Evolutionary conservation across 1,284 basidiomycete genomes (phyloP).

Genomic region (Schizopora paradoxa): DNA sequence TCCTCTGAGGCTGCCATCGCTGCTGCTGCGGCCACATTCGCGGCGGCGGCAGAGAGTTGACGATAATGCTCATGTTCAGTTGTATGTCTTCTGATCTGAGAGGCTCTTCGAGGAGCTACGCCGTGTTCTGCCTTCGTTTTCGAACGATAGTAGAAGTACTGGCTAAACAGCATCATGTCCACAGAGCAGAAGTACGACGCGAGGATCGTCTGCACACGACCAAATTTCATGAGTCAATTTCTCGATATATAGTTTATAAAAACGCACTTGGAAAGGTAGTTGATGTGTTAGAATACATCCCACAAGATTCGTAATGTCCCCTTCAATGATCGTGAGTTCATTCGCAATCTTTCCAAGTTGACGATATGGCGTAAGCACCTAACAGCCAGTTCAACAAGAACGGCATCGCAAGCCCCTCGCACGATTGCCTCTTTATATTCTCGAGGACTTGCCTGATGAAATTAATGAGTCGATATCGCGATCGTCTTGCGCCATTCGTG

Average conservation of each 20-base stretch:
- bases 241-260: conserved; percentile 2
- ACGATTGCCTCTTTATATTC: conserved; percentile 70
- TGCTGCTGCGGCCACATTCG: conserved; percentile 61
- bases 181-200: conserved; percentile 84
- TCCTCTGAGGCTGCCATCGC: conserved; percentile 61
- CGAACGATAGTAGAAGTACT: conserved; percentile 72
- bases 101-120: conserved; percentile 38
- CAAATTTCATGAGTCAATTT: neutral
- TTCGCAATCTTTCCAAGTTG: neutral
- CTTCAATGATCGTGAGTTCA: conserved; percentile 34
- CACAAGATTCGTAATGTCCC: conserved; percentile 85
- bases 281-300: conserved; percentile 89
- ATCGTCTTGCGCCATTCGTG: conserved; percentile 1
- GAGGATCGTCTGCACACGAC: conserved; percentile 65
- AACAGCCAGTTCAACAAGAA: conserved; percentile 89
- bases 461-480: neutral
- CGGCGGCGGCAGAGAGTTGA: conserved; percentile 58
- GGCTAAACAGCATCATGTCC: conserved; percentile 66
- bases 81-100: conserved; percentile 32
- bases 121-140: conserved; percentile 28
- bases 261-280: conserved; percentile 86
- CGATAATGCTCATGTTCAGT: conserved; percentile 49
- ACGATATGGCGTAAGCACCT: conserved; percentile 43
- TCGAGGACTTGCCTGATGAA: conserved; percentile 73
- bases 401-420: conserved; percentile 82